Conservation (phyloP, 129 eudicot genomes). For the Mikania micrantha region DNA sequence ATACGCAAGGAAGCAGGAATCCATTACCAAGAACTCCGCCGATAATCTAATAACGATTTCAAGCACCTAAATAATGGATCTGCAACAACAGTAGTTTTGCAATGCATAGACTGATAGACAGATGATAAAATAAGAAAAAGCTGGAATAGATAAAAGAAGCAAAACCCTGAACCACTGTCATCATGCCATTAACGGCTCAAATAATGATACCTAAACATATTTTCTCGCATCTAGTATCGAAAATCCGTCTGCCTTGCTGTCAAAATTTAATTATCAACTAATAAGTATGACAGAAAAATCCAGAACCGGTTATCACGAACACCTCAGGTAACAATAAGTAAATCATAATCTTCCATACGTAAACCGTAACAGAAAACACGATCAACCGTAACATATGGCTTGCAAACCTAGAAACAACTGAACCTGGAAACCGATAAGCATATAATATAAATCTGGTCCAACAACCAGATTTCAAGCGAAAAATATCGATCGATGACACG, state of each 20-base stretch:
- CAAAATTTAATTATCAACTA: neutral
- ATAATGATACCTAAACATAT: neutral
- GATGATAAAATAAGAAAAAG: too few species aligned
- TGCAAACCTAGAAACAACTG: neutral
- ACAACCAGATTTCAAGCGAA: too few species aligned
- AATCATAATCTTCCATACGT: neutral
- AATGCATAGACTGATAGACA: too few species aligned
- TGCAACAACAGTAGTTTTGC: neutral
- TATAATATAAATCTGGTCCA: neutral
- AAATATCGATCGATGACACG: too few species aligned
- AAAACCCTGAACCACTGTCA: too few species aligned
- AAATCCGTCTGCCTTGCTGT: neutral
- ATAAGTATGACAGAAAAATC: neutral
- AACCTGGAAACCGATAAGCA: neutral
- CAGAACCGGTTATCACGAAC: neutral
- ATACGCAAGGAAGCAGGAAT: too few species aligned
- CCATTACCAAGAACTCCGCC: too few species aligned
- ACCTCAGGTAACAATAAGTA: neutral
- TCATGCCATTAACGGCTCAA: neutral
- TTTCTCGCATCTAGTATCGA: too few species aligned
- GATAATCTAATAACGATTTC: too few species aligned
- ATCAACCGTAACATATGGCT: neutral
- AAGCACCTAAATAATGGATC: too few species aligned
- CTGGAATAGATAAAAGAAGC: too few species aligned
- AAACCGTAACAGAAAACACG: neutral